phyloP scores from a whole-genome alignment of 2,329 filamentous ascomycete species.

The Fusarium circinatum region DNA sequence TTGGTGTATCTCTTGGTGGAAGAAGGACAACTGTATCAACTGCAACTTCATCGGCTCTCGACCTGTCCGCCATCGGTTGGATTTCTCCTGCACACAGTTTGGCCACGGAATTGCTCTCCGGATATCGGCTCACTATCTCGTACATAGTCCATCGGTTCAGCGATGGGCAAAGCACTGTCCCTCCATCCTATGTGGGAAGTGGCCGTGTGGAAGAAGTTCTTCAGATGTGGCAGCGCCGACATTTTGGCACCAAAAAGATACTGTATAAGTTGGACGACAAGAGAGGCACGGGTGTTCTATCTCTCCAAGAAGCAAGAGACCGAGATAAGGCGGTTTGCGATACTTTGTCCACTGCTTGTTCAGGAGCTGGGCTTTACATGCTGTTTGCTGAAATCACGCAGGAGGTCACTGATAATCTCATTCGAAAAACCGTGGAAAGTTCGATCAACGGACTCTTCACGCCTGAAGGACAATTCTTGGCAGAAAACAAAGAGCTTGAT shows the following conservation, averaged over 20 bases:
- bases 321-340: constrained; percentile 10
- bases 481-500: background rate
- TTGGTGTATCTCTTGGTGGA: constrained; percentile 13
- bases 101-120: constrained; percentile 7
- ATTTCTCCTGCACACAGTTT: background rate
- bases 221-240: background rate
- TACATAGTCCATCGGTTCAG: constrained; percentile 8
- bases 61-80: constrained; percentile 23
- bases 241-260: background rate
- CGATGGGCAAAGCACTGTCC: background rate
- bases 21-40: background rate
- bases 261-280: constrained; percentile 14
- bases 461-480: background rate
- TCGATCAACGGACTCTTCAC: constrained; percentile 7
- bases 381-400: constrained; percentile 20
- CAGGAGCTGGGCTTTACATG: constrained; percentile 10
- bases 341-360: background rate
- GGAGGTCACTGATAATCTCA: background rate
- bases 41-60: constrained; percentile 5
- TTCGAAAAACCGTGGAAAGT: background rate
- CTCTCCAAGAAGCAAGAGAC: background rate
- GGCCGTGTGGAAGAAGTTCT: background rate
- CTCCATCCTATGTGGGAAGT: background rate
- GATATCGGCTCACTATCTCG: constrained; percentile 21
- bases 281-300: background rate